Base-by-base conservation (phyloP, 352 stramenopile genomes). In the Phytophthora pisi region DNA sequence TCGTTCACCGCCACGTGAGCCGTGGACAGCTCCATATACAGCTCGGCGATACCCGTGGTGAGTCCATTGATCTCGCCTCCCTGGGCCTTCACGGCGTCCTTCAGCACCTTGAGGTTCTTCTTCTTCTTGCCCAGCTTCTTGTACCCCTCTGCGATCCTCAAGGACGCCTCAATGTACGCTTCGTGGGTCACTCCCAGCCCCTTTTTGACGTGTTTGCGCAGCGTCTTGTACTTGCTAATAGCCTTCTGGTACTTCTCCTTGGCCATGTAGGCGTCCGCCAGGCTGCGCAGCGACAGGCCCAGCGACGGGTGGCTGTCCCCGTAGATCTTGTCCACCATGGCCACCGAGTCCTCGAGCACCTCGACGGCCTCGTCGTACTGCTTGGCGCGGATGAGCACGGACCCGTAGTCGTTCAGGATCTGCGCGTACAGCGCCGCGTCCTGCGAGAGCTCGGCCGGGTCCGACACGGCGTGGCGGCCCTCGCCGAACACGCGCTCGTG, bases 281-380 rank as follows among this genome's bases (percentile, higher is more conserved):
- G 78, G 57, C 82, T 93, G 30, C 85, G 81, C 30, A 93, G 75
- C 13, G 84, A 86, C 9, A 96, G 68, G 2, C 86, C 86, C 1
- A 92, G 79, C 40, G 86, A 92, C 64, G 88, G 88, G 51, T 96
- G 88, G 63, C 83, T 93, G 46, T 90, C 74, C 3, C 85, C 88
- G 55, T 90, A 93, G 47, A 96, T 84, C 51, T 86, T 83, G 68
- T 88, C 71, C 55, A 83, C 84, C 74, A 95, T 90, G 15, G 79
- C 64, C 11, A 92, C 72, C 7, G 86, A 82, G 62, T 96, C 86
- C 52, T 92, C 77, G 2, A 96, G 64, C 36, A 96, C 86, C 20
- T 92, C 83, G 13, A 91, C 80, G 2, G 88, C 88, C 54, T 94
- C 83, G 45, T 91, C 84, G 55, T 84, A 88, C 38, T 92, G 75